A percentile compares a stretch with the other conserved stretches of the same genome.
phyloP scores from a whole-genome alignment of 208 protist genomes.

The Acanthamoeba castellanii region DNA sequence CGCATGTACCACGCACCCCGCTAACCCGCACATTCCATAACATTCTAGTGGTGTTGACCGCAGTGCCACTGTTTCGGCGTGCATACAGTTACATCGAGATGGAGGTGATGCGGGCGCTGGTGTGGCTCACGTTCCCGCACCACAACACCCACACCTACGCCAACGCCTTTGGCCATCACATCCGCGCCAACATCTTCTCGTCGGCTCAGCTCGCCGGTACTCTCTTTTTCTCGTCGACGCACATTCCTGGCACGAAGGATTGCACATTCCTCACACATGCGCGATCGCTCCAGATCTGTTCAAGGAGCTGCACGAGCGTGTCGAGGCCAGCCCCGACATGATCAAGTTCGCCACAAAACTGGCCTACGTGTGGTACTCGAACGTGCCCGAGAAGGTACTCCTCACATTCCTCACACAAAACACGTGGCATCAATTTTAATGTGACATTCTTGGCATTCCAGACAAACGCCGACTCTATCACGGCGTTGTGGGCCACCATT shows the following conservation, averaged over 20 bases:
- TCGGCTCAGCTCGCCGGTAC: neutral
- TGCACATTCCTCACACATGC: neutral
- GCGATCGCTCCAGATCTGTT: neutral
- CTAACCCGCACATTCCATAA: too few relatives aligned
- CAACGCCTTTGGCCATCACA: neutral
- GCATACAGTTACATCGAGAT: constrained; percentile 3
- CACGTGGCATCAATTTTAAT: neutral
- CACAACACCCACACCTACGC: constrained; percentile 35
- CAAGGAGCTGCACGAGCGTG: constrained; percentile 33
- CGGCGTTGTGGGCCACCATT: neutral
- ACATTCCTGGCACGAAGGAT: neutral
- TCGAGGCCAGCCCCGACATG: constrained; percentile 10
- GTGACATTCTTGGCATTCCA: neutral
- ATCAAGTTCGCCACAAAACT: constrained; percentile 36
- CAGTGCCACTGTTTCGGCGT: too few relatives aligned
- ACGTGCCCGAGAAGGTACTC: constrained; percentile 44
- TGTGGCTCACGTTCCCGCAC: constrained; percentile 61
- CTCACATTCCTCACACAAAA: neutral
- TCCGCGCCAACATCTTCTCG: constrained; percentile 42
- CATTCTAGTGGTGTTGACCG: too few relatives aligned
- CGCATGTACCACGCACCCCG: neutral
- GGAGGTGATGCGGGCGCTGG: constrained; percentile 31
- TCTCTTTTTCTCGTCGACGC: neutral
- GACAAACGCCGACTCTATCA: constrained; percentile 24
- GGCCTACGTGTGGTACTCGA: constrained; percentile 41